Percentiles rank a stretch among this genome's conserved stretches.
Conservation (phyloP, 2,329 filamentous ascomycete species). For the Exophiala aquamarina region DNA sequence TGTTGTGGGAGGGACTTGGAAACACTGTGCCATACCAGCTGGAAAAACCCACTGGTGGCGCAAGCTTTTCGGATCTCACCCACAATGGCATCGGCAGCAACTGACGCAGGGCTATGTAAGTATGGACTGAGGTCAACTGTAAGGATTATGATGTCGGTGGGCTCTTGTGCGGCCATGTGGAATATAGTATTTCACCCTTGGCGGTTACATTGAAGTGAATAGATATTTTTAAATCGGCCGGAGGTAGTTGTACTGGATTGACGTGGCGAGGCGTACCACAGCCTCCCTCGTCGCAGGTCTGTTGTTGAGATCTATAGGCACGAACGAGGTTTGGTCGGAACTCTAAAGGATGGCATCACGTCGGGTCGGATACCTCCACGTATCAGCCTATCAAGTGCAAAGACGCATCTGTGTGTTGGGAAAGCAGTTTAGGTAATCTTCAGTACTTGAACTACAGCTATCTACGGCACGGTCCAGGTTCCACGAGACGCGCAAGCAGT, state of each 20-base stretch:
- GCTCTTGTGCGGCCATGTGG: background rate
- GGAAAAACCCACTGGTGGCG: constrained; percentile 53
- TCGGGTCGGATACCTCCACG: background rate
- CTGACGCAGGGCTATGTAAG: background rate
- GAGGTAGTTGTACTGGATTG: too few relatives aligned
- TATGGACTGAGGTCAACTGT: constrained; percentile 13
- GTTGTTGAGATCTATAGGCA: too few relatives aligned
- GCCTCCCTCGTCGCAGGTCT: too few relatives aligned
- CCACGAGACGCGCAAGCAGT: too few relatives aligned
- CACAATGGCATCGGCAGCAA: constrained; percentile 17
- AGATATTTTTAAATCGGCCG: too few relatives aligned
- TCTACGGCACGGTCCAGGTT: too few relatives aligned
- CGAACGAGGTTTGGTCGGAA: too few relatives aligned
- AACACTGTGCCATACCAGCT: constrained; percentile 51
- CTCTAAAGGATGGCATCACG: too few relatives aligned
- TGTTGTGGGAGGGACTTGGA: constrained; percentile 39
- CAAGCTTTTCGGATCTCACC: constrained; percentile 43
- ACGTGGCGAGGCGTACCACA: too few relatives aligned
- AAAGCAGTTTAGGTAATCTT: background rate
- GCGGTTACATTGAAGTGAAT: too few relatives aligned
- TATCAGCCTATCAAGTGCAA: background rate
- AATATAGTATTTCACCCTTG: too few relatives aligned
- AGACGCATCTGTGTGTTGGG: background rate
- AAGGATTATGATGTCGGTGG: constrained; percentile 20
- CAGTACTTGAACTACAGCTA: too few relatives aligned